Evolutionary conservation across 805 yeast genomes (phyloP), one percentile per base, ranked within the genome.

Genomic region (Kazachstania taianensis): DNA sequence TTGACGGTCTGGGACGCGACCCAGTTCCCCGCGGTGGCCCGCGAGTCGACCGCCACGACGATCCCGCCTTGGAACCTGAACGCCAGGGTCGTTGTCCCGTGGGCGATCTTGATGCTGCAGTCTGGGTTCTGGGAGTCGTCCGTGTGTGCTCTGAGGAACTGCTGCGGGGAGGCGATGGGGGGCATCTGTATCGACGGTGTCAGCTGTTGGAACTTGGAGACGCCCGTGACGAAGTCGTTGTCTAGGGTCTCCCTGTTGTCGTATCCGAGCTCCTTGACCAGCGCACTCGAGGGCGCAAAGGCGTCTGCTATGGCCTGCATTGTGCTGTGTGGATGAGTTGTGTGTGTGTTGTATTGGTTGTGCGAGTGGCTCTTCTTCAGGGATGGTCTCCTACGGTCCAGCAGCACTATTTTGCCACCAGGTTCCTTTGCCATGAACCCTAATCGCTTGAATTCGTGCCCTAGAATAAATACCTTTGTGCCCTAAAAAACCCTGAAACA

Each of bases 1-100:
- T 89, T 89, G 44, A 92, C 98, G 3, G 96, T 86, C 60, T 87
- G 96, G 12, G 96, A 86, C 15, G 96, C 97, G 50, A 92, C 81
- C 96, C 96, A 89, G 52, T 81, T 78, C 31, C 98, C 98, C 2
- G 94, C 95, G 7, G 97, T 82, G 40, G 98, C 98, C 62, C 98
- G 77, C 29, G 96, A 86, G 65, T 92, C 98, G 8, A 92, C 98
- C 0, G 97, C 97, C 36, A 92, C 96, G 27, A 81, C 67, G 47
- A 92, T 87, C 17, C 98, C 98, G 19, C 89, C 96, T 64, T 89
- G 77, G 63, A 87, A 92, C 61, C 96, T 72, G 67, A 92, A 92
- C 7, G 97, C 96, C 50, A 92, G 69, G 10, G 98, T 92, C 5
- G 98, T 92, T n/a, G 98, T 92, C 60, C 98, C 98, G 62, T 92